Evolutionary conservation across 805 yeast species (phyloP), one percentile per base, ranked within the genome.

Genomic region (Ogataea thermomethanolica): DNA sequence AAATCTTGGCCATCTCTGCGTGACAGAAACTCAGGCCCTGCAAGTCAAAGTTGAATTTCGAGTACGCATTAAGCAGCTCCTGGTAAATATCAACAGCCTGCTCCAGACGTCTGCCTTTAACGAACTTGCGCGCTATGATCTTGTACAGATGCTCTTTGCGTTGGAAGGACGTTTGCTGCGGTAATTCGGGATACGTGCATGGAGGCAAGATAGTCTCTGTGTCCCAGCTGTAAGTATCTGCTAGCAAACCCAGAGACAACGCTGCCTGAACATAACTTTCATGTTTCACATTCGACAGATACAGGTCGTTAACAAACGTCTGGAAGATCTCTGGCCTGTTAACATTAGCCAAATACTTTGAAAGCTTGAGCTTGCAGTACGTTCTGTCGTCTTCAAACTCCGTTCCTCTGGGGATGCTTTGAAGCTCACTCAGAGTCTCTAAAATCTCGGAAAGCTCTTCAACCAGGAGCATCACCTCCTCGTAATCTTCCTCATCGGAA

Each of bases 301-400:
- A 84, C 75, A 88, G 74, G 41, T 79, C 83, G 62, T 80, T 77
- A 48, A 88, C 76, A 57, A 85, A 83, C n/a, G 84, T 75, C 59
- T 84, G 83, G 62, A 87, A 81, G 43, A 84, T 68, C 59, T 85
- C 93, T 0, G 93, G 91, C 51, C 79, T 79, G 55, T 81, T 78
- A 29, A 86, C 88, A 49, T 84, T 79, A 70, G 82, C 75, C 60
- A 88, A 69, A 62, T 78, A 86, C 29, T 88, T 81, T 46, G 85
- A 76, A 53, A 87, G 80, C 53, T 81, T 83, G 56, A 88, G 70
- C 44, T 78, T 78, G 57, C 83, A 84, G 74, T 84, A 83, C 5
- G 89, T 81, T 54, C 95, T 71, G 61, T 88, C 96, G 58, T 85
- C 91, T 53, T 84, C 91, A 61, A 84, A 89, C 54, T 87, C 95